These are phyloP conservation scores for Croton setiger DNA, from an alignment of 441 rosid genomes.

Conservation along the genomic window DNA sequence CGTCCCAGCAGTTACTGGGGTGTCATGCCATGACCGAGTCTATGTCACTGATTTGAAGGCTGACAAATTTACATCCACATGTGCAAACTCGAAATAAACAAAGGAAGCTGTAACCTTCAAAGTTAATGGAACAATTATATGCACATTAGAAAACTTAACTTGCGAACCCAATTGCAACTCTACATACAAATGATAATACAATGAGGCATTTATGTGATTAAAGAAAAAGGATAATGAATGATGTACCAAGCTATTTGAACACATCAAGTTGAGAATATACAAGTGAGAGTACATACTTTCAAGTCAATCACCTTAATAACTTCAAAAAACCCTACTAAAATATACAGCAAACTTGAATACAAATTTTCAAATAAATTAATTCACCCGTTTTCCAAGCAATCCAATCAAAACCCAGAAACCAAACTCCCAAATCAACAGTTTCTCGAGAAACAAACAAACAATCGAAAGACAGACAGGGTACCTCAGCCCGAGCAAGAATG, in stretches of 20 bases:
- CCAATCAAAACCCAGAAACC: constrained; percentile 11
- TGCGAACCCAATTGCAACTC: background rate
- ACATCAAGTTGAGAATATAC: background rate
- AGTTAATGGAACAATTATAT: background rate
- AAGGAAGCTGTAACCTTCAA: background rate
- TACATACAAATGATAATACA: background rate
- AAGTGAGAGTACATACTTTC: background rate
- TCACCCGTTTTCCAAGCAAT: constrained; percentile 9
- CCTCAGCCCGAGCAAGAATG: constrained; percentile 87
- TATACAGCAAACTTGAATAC: background rate
- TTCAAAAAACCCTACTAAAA: constrained; percentile 13
- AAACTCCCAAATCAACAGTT: constrained; percentile 1
- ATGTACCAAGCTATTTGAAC: background rate
- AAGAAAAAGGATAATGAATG: background rate
- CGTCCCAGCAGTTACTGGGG: background rate
- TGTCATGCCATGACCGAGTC: background rate
- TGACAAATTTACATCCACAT: background rate
- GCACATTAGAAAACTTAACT: background rate
- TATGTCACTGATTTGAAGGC: background rate
- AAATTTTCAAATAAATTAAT: background rate
- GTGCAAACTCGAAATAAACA: background rate
- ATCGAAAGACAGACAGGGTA: constrained; percentile 20
- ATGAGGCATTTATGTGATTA: background rate
- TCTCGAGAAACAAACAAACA: constrained; percentile 17
- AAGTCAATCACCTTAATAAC: background rate